A percentile compares a stretch with the other conserved stretches of the same genome.
phyloP scores from a whole-genome alignment of 140 eudicot species.

The Ambrosia hybrid region DNA sequence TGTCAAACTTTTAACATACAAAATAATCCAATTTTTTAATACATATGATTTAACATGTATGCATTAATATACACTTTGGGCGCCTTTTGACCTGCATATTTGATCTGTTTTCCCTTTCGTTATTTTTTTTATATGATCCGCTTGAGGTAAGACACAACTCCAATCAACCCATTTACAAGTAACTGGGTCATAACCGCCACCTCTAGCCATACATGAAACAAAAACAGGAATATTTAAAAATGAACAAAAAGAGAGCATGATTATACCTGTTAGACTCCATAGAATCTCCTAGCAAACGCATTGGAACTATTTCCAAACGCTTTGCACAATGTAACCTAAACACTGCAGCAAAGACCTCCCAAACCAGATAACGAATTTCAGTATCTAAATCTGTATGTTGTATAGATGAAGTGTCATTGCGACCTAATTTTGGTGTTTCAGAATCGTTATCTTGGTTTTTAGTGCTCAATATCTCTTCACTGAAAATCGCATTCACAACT shows the following conservation, averaged over 20 bases:
- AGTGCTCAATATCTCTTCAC: conserved; percentile 58
- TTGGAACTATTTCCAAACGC: conserved; percentile 80
- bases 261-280: conserved; percentile 53
- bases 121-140: too few species aligned
- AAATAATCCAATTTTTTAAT: neutral
- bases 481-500: conserved; percentile 76
- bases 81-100: too few species aligned
- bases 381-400: conserved; percentile 64
- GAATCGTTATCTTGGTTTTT: conserved; percentile 46
- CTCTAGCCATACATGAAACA: neutral
- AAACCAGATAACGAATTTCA: conserved; percentile 65
- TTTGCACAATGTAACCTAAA: conserved; percentile 81
- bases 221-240: neutral
- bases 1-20: neutral
- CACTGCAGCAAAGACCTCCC: conserved; percentile 53
- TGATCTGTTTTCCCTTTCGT: too few species aligned
- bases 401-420: conserved; percentile 48
- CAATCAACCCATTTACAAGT: conserved; percentile 7
- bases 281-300: conserved; percentile 66
- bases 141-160: neutral
- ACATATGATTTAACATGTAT: neutral
- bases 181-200: too few species aligned
- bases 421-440: conserved; percentile 48
- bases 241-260: neutral
- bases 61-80: neutral